These are phyloP conservation scores for Fusarium zealandicum DNA, from an alignment of 2,329 filamentous ascomycete genomes.

Conservation along the genomic window DNA sequence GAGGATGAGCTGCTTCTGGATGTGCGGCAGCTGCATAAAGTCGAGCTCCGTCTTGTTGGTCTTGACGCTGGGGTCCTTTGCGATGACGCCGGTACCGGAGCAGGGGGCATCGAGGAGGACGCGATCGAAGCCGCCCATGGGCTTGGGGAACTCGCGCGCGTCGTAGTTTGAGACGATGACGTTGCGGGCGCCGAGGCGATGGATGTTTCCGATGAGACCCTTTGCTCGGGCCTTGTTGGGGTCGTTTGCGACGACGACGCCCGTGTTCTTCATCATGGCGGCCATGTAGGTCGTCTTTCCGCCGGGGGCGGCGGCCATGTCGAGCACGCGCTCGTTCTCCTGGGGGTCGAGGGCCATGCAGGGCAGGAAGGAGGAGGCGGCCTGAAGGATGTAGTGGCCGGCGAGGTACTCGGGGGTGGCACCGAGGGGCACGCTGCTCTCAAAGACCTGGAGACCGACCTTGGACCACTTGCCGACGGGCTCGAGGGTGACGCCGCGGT, in stretches of 20 bases:
- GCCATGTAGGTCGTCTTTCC: constrained; percentile 96
- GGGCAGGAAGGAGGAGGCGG: constrained; percentile 93
- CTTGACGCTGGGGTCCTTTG: constrained; percentile 96
- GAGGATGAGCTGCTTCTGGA: constrained; percentile 92
- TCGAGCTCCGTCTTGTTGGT: constrained; percentile 97
- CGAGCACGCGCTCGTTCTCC: constrained; percentile 88
- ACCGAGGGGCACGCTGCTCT: constrained; percentile 83
- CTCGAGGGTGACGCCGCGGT: constrained; percentile 93
- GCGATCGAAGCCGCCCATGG: constrained; percentile 95
- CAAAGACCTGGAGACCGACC: constrained; percentile 95
- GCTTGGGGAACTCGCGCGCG: constrained; percentile 89
- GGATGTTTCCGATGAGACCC: constrained; percentile 97
- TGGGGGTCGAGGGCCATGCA: constrained; percentile 97
- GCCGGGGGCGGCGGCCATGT: constrained; percentile 94
- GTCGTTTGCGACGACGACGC: constrained; percentile 95
- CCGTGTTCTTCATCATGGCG: constrained; percentile 96
- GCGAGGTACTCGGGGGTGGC: constrained; percentile 97
- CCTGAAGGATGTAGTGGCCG: constrained; percentile 97
- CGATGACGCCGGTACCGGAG: constrained; percentile 95
- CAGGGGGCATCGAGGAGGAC: constrained; percentile 95
- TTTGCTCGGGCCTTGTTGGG: constrained; percentile 91
- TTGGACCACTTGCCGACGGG: constrained; percentile 99
- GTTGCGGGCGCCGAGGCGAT: constrained; percentile 92
- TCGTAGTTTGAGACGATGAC: constrained; percentile 96
- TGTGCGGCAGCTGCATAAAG: constrained; percentile 90